Evolutionary conservation across 768 basidiomycete genomes (phyloP).

Genomic region (Boletus eberwhitei): DNA sequence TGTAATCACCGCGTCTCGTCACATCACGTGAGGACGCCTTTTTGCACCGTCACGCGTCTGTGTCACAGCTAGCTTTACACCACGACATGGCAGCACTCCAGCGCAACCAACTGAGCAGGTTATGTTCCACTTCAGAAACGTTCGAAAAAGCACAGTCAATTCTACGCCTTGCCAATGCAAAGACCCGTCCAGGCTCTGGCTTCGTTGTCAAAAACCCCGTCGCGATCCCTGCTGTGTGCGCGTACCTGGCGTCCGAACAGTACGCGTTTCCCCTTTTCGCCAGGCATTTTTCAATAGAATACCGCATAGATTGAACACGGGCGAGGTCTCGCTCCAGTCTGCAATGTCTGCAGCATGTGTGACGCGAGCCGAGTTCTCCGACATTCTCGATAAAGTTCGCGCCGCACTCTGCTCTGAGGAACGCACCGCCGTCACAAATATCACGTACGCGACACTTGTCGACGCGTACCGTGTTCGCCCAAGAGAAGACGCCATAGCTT

Average conservation of each 20-base stretch:
- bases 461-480: slow-evolving; percentile 20
- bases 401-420: slow-evolving; percentile 14
- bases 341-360: slow-evolving; percentile 27
- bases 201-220: slow-evolving; percentile 23
- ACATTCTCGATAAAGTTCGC: slow-evolving; percentile 22
- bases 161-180: slow-evolving; percentile 18
- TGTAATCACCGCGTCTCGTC: background rate
- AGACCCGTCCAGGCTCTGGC: slow-evolving; percentile 28
- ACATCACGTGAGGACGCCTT: background rate
- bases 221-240: slow-evolving; percentile 29
- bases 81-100: slow-evolving; percentile 17
- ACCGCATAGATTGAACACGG: slow-evolving; percentile 20
- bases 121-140: slow-evolving; percentile 25
- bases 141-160: slow-evolving; percentile 22
- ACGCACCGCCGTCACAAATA: background rate
- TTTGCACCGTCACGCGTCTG: background rate
- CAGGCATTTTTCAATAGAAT: background rate
- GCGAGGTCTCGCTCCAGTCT: slow-evolving; percentile 28
- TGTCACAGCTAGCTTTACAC: background rate
- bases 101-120: slow-evolving; percentile 13
- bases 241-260: slow-evolving; percentile 33
- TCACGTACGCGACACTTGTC: slow-evolving; percentile 34
- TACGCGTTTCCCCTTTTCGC: slow-evolving; percentile 9
- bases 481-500: slow-evolving; percentile 24
- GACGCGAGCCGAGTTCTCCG: slow-evolving; percentile 15